Conservation (phyloP, 2,329 filamentous ascomycete genomes). For the Fusarium multiceps region DNA sequence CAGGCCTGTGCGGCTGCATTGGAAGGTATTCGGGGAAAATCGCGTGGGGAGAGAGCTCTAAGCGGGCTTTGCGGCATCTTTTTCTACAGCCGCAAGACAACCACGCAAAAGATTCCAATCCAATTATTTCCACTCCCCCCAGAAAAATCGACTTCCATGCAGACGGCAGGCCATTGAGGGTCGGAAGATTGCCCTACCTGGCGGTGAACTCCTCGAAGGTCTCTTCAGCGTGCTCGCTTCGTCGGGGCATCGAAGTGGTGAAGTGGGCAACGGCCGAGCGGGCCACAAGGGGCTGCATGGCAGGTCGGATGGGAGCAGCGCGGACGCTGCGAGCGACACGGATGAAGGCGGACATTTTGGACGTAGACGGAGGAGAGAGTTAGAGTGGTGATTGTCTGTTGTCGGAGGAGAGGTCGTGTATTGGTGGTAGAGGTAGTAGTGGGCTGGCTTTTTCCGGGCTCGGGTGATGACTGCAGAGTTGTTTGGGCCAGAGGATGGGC, state of each 20-base stretch:
- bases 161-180: constrained; percentile 32
- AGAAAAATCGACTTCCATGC: constrained; percentile 2
- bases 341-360: constrained; percentile 76
- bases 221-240: constrained; percentile 84
- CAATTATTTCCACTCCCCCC: background rate
- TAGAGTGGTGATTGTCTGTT: constrained; percentile 38
- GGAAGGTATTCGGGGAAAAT: constrained; percentile 45
- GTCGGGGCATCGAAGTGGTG: constrained; percentile 70
- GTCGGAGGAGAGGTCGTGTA: constrained; percentile 28
- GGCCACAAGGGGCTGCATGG: constrained; percentile 65
- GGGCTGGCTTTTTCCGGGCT: constrained; percentile 43
- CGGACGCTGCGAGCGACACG: constrained; percentile 78
- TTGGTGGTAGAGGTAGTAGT: constrained; percentile 43
- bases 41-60: constrained; percentile 42
- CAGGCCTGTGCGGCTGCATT: constrained; percentile 39
- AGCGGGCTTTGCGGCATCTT: constrained; percentile 46
- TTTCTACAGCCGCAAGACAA: constrained; percentile 30
- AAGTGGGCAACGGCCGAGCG: constrained; percentile 69
- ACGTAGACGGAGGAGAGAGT: constrained; percentile 51
- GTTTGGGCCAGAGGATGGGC: constrained; percentile 47
- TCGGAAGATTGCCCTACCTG: constrained; percentile 72
- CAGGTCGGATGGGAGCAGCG: constrained; percentile 69
- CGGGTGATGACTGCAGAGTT: constrained; percentile 49
- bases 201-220: constrained; percentile 99
- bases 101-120: constrained; percentile 5